phyloP scores from a whole-genome alignment of 352 stramenopile genomes.

The Phytophthora megakarya region DNA sequence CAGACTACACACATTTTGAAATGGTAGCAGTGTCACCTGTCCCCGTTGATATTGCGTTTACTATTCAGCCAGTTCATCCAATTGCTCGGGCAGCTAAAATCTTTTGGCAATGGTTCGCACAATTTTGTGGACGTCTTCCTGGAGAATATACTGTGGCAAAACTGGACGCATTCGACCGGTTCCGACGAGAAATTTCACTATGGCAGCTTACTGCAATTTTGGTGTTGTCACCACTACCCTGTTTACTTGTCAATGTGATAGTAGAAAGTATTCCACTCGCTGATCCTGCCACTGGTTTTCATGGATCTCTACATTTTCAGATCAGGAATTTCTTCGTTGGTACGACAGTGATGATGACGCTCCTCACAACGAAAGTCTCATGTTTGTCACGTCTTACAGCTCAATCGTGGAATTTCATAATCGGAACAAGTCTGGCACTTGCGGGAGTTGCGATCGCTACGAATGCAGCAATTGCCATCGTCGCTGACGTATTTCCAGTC shows the following conservation, averaged over 20 bases:
- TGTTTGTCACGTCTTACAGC: conserved; percentile 25
- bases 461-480: conserved; percentile 7
- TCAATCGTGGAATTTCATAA: conserved; percentile 16
- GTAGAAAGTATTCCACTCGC: conserved; percentile 36
- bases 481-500: conserved; percentile 34
- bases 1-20: too few relatives aligned
- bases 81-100: background rate
- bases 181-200: background rate
- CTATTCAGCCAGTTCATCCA: background rate
- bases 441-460: conserved; percentile 20
- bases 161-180: conserved; percentile 33
- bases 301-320: conserved; percentile 30
- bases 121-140: conserved; percentile 17
- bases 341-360: conserved; percentile 13
- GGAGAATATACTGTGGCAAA: conserved; percentile 44
- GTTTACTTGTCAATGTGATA: conserved; percentile 22
- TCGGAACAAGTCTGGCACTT: conserved; percentile 2
- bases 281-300: conserved; percentile 16
- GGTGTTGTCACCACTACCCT: conserved; percentile 16
- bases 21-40: conserved; percentile 21
- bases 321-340: conserved; percentile 27
- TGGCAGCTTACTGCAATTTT: conserved; percentile 9
- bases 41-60: background rate
- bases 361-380: conserved; percentile 19
- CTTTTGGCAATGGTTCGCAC: background rate